A percentile compares a stretch with the other conserved stretches of the same genome.
Conservation (phyloP, 371 early-diverging fungal genomes). For the Scutellospora calospora region DNA sequence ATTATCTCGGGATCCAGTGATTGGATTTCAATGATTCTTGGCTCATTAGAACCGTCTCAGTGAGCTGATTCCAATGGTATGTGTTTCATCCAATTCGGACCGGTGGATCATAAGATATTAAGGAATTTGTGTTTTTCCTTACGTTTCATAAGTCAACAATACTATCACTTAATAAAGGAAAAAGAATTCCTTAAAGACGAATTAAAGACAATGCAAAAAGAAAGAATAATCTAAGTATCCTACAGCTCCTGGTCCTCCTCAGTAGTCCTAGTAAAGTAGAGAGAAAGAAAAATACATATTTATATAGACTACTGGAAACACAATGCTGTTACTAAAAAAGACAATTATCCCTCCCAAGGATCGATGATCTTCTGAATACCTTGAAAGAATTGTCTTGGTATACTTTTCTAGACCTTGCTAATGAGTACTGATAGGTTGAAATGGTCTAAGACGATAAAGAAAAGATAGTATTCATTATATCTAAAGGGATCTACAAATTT, state of each 20-base stretch:
- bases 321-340: background rate
- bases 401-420: background rate
- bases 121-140: too few species aligned
- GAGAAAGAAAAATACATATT: background rate
- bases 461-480: background rate
- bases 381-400: too few species aligned
- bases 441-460: constrained; percentile 17
- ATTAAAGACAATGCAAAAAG: background rate
- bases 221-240: background rate
- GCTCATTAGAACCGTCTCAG: too few species aligned
- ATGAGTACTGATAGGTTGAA: constrained; percentile 43
- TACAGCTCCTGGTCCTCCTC: background rate
- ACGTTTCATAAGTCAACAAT: too few species aligned
- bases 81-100: too few species aligned
- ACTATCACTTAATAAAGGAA: background rate
- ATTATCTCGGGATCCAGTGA: too few species aligned
- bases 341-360: background rate
- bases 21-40: too few species aligned
- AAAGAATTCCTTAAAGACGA: background rate
- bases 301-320: background rate
- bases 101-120: too few species aligned
- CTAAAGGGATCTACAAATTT: background rate
- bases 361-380: background rate
- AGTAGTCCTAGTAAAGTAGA: constrained; percentile 19
- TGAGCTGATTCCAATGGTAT: too few species aligned